Percentiles rank a stretch among this genome's conserved stretches.
Evolutionary conservation across 1,284 basidiomycete genomes (phyloP).

Genomic region (Sanghuangporus baumii): DNA sequence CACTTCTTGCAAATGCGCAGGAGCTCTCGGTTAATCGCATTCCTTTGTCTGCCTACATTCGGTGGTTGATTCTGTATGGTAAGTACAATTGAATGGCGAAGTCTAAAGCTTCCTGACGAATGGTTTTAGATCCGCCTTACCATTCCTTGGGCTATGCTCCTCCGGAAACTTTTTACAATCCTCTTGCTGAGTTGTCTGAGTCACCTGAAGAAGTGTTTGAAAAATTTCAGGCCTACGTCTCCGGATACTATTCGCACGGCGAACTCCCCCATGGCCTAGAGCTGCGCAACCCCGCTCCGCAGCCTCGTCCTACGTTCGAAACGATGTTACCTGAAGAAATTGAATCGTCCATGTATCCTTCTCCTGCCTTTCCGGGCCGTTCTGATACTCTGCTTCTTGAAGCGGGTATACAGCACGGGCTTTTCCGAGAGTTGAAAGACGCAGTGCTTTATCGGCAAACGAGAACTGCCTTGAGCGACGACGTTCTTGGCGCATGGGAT

Average conservation of each 20-base stretch:
- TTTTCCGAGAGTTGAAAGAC: slow-evolving; percentile 14
- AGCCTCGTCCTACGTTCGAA: slow-evolving; percentile 17
- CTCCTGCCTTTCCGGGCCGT: slow-evolving; percentile 20
- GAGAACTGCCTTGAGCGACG: neutral
- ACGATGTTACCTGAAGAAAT: slow-evolving; percentile 20
- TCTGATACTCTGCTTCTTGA: slow-evolving; percentile 19
- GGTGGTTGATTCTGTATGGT: neutral
- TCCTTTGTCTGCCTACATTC: slow-evolving; percentile 15
- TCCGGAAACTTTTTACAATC: slow-evolving; percentile 22
- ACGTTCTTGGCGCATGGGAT: neutral
- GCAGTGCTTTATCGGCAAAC: slow-evolving; percentile 11
- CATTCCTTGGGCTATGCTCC: slow-evolving; percentile 22
- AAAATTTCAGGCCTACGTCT: slow-evolving; percentile 23
- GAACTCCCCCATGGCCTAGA: slow-evolving; percentile 5
- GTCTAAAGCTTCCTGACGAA: neutral
- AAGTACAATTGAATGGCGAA: neutral
- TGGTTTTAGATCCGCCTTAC: neutral
- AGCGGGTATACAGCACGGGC: slow-evolving; percentile 16
- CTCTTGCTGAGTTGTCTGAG: slow-evolving; percentile 21
- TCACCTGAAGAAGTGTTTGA: slow-evolving; percentile 18
- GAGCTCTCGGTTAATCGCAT: slow-evolving; percentile 16
- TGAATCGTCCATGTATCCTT: slow-evolving; percentile 9
- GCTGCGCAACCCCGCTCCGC: neutral
- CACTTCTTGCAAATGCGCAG: slow-evolving; percentile 20
- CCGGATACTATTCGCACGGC: slow-evolving; percentile 26